These are phyloP conservation scores for Ogataea hybrid DNA, from an alignment of 1,139 yeast species.

Conservation along the genomic window DNA sequence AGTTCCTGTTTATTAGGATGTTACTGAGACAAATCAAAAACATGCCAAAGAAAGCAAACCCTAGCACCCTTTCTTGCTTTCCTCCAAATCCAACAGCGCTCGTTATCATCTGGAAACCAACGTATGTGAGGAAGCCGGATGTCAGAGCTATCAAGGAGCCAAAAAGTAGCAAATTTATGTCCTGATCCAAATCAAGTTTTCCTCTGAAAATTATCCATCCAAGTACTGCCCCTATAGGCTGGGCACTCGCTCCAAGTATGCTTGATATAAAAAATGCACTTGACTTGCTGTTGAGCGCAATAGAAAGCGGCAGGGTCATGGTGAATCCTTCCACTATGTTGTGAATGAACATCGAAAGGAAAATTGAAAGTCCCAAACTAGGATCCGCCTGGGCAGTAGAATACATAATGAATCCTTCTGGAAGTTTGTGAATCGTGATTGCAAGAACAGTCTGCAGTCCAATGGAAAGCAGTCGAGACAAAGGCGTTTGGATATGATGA, in stretches of 20 bases:
- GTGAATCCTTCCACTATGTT: constrained; percentile 95
- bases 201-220: constrained; percentile 60
- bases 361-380: constrained; percentile 72
- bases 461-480: constrained; percentile 73
- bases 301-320: constrained; percentile 86
- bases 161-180: constrained; percentile 43
- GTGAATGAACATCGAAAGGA: constrained; percentile 81
- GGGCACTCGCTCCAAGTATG: constrained; percentile 77
- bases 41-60: constrained; percentile 29
- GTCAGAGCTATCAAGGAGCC: constrained; percentile 72
- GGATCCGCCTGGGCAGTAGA: constrained; percentile 76
- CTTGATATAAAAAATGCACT: constrained; percentile 67
- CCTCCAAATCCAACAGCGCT: constrained; percentile 74
- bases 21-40: constrained; percentile 28
- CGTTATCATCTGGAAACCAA: constrained; percentile 84
- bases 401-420: constrained; percentile 91
- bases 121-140: constrained; percentile 78
- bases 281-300: constrained; percentile 61
- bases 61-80: constrained; percentile 46
- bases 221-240: constrained; percentile 82
- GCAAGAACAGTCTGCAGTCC: constrained; percentile 91
- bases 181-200: constrained; percentile 35
- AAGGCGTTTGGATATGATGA: constrained; percentile 76
- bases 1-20: constrained; percentile 15
- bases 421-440: constrained; percentile 83